Evolutionary conservation across 352 stramenopile species (phyloP).

Genomic region (Blastocystis sp.): DNA sequence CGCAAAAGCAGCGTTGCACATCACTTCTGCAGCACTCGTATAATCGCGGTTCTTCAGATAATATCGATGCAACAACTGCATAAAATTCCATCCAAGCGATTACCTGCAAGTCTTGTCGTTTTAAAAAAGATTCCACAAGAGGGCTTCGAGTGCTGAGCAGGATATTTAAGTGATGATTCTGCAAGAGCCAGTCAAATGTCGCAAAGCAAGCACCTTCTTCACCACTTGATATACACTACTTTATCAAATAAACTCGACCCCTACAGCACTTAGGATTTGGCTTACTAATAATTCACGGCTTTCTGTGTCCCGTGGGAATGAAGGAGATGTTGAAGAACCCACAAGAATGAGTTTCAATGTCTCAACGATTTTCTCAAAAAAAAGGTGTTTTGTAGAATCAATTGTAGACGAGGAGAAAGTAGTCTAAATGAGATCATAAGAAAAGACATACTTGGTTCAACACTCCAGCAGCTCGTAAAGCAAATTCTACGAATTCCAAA

Average conservation of each 20-base stretch:
- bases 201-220: conserved; percentile 16
- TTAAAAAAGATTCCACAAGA: not conserved
- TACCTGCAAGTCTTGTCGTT: not conserved
- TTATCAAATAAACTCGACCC: not conserved
- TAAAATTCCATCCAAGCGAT: not conserved
- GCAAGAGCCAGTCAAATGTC: not conserved
- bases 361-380: conserved; percentile 1
- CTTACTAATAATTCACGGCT: not conserved
- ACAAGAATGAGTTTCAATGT: not conserved
- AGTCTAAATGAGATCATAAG: not conserved
- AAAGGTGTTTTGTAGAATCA: not conserved
- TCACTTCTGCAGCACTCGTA: not conserved
- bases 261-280: not conserved
- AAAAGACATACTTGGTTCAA: not conserved
- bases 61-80: conserved; percentile 42
- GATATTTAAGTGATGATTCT: conserved; percentile 5
- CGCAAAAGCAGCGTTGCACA: conserved; percentile 11
- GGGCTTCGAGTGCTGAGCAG: not conserved
- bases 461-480: not conserved
- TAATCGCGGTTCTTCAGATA: conserved; percentile 46
- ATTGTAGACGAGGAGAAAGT: not conserved
- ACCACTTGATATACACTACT: not conserved
- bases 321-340: not conserved
- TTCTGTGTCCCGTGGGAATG: not conserved
- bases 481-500: not conserved